Base-by-base conservation (phyloP, 2,329 filamentous ascomycete genomes). In the Clonostachys solani region DNA sequence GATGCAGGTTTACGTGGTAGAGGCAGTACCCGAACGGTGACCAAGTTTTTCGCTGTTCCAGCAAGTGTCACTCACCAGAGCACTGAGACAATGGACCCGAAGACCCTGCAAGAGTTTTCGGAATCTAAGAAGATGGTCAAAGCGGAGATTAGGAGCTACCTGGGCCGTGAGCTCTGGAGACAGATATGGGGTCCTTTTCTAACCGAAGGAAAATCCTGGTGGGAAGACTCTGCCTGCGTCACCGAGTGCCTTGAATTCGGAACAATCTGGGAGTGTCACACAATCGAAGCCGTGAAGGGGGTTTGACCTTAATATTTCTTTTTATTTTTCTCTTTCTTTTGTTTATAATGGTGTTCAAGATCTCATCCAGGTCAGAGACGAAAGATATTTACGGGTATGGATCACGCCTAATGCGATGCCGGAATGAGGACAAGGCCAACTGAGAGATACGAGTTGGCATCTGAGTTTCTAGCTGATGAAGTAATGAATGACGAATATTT, bases 341-440 rank as follows among this genome's bases (percentile, higher is more conserved):
- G 64, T 94, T 94, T 53, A 95, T 89, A 48, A 87, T 64, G n/a
- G 84, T 80, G 61, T 94, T 95, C 87, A 89, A 92, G 57, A 91
- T 87, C 0, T 89, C 89, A 60, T 95, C 89, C 0, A 91, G 74
- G 0, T 89, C 89, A 8, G 95, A 74, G 1, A 94, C 88, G 37
- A 89, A 76, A 0, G 86, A 29, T 29, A 29, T 29, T 29, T 29
- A 29, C 10, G 23, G 23, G 23, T 29, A 29, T 29, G 23, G 23
- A 29, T 29, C 23, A 29, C 23, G 23, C 23, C 23, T 29, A 29
- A 29, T 29, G 23, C 23, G 23, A 29, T 29, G 23, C 23, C 23
- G 23, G 23, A 29, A 29, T 29, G 23, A 29, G 23, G 23, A 29
- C 23, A 29, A 8, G 23, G 23, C 23, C 23, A 29, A 9, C 23